A percentile compares a stretch with the other conserved stretches of the same genome.
phyloP scores from a whole-genome alignment of 1,284 basidiomycete genomes.

The Trichosporon faecale region DNA sequence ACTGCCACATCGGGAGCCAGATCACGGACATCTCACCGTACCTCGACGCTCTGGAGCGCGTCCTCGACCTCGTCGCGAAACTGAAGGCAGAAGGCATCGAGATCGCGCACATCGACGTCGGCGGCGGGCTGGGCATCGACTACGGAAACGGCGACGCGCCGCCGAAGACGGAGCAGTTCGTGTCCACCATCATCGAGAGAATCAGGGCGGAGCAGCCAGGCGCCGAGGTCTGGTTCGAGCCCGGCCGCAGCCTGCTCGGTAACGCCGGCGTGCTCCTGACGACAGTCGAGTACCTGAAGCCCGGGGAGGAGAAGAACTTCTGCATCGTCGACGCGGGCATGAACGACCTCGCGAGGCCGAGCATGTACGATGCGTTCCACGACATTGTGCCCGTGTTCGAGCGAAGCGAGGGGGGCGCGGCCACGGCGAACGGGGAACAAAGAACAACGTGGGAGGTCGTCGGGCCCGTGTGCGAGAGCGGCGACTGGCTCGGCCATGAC shows the following conservation, averaged over 20 bases:
- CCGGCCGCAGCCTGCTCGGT: conserved; percentile 15
- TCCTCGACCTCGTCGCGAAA: conserved; percentile 14
- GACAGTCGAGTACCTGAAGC: conserved; percentile 17
- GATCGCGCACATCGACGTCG: conserved; percentile 18
- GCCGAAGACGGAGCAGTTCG: conserved; percentile 10
- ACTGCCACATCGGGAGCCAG: conserved; percentile 22
- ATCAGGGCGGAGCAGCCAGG: background rate
- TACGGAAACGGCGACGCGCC: conserved; percentile 16
- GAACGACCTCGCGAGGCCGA: conserved; percentile 19
- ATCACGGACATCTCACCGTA: conserved; percentile 14
- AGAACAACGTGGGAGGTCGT: conserved; percentile 13
- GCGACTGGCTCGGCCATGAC: conserved; percentile 17
- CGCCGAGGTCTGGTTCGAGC: conserved; percentile 20
- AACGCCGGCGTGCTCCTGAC: conserved; percentile 18
- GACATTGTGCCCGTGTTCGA: conserved; percentile 5
- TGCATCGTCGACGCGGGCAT: conserved; percentile 21
- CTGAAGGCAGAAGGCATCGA: conserved; percentile 13
- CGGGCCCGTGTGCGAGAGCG: conserved; percentile 20
- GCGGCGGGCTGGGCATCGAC: conserved; percentile 20
- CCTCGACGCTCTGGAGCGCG: conserved; percentile 13
- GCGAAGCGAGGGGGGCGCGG: background rate
- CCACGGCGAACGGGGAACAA: background rate
- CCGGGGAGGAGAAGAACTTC: conserved; percentile 16
- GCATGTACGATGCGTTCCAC: conserved; percentile 16
- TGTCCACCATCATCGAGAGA: conserved; percentile 10